phyloP scores from a whole-genome alignment of 805 yeast genomes.

The Zygosaccharomyces kombuchaensis region DNA sequence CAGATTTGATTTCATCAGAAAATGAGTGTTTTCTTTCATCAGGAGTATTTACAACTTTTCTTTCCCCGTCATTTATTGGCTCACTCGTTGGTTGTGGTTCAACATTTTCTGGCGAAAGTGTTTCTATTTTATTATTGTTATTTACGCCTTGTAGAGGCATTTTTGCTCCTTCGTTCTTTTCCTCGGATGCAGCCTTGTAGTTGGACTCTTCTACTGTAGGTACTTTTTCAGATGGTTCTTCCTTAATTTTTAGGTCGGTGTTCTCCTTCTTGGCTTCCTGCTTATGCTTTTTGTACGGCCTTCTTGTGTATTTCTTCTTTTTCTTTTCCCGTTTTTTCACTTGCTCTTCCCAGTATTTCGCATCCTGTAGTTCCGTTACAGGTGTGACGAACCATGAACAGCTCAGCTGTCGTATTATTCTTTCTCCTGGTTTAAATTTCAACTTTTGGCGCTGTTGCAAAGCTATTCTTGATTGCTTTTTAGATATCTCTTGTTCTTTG shows the following conservation, averaged over 20 bases:
- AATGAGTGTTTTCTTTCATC: neutral
- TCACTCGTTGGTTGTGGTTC: neutral
- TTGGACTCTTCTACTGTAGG: neutral
- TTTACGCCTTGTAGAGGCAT: neutral
- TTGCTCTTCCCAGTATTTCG: constrained; percentile 41
- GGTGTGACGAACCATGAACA: constrained; percentile 48
- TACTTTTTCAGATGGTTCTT: neutral
- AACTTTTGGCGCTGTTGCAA: constrained; percentile 61
- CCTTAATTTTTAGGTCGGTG: neutral
- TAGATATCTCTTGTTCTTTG: constrained; percentile 77
- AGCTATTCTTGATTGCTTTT: constrained; percentile 73
- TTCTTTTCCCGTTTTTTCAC: constrained; percentile 40
- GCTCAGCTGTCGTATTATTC: constrained; percentile 20
- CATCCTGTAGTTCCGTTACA: constrained; percentile 53
- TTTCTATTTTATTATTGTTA: neutral
- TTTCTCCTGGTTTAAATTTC: constrained; percentile 48
- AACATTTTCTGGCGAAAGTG: neutral
- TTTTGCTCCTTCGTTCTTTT: neutral
- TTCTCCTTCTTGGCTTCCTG: constrained; percentile 3
- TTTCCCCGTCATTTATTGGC: neutral
- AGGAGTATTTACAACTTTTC: no score
- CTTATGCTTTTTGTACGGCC: constrained; percentile 39
- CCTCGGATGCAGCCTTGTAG: neutral
- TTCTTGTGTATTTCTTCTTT: constrained; percentile 40
- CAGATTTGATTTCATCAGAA: neutral